Evolutionary conservation across 768 basidiomycete species (phyloP).

Genomic region (Suillus weaverae): DNA sequence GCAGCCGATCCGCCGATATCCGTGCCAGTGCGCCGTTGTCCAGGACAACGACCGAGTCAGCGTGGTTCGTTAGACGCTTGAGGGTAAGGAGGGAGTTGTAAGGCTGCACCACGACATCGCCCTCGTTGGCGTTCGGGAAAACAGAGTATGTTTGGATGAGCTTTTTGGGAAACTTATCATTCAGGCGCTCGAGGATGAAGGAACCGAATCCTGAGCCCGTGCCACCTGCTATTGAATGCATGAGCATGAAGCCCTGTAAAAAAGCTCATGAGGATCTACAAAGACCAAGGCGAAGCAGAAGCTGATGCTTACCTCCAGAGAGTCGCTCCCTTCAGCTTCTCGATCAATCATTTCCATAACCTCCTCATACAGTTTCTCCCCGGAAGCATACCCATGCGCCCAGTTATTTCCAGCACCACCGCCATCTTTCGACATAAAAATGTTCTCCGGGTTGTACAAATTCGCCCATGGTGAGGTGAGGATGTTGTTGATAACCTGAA

Average conservation of each 20-base stretch:
- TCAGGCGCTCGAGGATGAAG: constrained; percentile 93
- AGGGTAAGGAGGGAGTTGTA: constrained; percentile 95
- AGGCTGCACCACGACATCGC: constrained; percentile 97
- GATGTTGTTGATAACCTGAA: constrained; percentile 94
- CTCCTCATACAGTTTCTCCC: constrained; percentile 91
- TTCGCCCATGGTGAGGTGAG: constrained; percentile 81
- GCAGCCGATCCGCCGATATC: constrained; percentile 90
- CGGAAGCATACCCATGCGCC: constrained; percentile 92
- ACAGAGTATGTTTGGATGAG: constrained; percentile 99
- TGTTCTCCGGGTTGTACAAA: constrained; percentile 97
- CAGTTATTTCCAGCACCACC: constrained; percentile 99
- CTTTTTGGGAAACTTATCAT: constrained; percentile 98
- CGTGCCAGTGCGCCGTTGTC: constrained; percentile 94
- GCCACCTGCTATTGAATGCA: constrained; percentile 98
- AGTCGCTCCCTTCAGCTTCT: constrained; percentile 97
- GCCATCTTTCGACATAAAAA: constrained; percentile 93
- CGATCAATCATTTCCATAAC: constrained; percentile 99
- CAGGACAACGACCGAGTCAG: constrained; percentile 95
- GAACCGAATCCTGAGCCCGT: constrained; percentile 98
- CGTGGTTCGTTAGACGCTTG: constrained; percentile 92
- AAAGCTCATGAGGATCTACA: constrained; percentile 1
- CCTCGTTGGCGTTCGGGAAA: constrained; percentile 91
- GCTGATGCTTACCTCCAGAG: constrained; percentile 70
- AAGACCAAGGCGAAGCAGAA: background rate
- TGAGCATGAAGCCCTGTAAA: constrained; percentile 94